Percentiles rank a stretch among this genome's conserved stretches.
phyloP scores from a whole-genome alignment of 768 basidiomycete genomes.

The Postia placenta region DNA sequence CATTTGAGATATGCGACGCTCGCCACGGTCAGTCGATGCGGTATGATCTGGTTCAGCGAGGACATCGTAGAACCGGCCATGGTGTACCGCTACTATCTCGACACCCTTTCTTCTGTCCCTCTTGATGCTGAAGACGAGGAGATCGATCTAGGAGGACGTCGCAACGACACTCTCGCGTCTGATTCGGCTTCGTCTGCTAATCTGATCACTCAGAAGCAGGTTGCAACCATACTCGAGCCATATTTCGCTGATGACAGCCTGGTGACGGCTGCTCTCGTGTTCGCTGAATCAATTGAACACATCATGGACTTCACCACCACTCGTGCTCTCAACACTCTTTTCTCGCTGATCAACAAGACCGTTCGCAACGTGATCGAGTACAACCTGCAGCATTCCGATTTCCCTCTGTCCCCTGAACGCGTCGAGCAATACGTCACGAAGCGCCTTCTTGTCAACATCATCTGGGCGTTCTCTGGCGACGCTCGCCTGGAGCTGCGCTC shows the following conservation, averaged over 20 bases:
- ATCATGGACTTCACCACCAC: conserved; percentile 98
- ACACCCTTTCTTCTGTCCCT: conserved; percentile 64
- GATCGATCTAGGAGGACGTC: conserved; percentile 55
- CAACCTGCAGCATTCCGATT: conserved; percentile 91
- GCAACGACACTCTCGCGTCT: conserved; percentile 37
- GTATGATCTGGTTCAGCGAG: conserved; percentile 99
- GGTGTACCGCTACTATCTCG: conserved; percentile 88
- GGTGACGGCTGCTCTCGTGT: conserved; percentile 70
- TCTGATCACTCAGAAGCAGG: conserved; percentile 68
- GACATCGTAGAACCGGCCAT: conserved; percentile 88
- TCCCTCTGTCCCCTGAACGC: conserved; percentile 79
- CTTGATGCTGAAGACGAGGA: conserved; percentile 92
- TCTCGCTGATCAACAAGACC: conserved; percentile 96
- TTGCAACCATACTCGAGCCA: conserved; percentile 67
- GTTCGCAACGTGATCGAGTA: conserved; percentile 91
- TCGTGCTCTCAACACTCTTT: conserved; percentile 90
- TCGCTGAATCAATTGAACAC: conserved; percentile 84
- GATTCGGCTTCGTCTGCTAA: conserved; percentile 55
- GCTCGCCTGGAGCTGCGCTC: conserved; percentile 87
- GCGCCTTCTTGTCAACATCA: conserved; percentile 82
- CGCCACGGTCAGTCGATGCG: conserved; percentile 98
- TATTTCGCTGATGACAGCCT: conserved; percentile 83
- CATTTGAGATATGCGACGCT: conserved; percentile 95
- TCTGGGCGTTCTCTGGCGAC: conserved; percentile 98
- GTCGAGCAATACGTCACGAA: conserved; percentile 90